These are phyloP conservation scores for Cyclotella choctawhatcheeana DNA, from an alignment of 108 stramenopile genomes.

Conservation along the genomic window DNA sequence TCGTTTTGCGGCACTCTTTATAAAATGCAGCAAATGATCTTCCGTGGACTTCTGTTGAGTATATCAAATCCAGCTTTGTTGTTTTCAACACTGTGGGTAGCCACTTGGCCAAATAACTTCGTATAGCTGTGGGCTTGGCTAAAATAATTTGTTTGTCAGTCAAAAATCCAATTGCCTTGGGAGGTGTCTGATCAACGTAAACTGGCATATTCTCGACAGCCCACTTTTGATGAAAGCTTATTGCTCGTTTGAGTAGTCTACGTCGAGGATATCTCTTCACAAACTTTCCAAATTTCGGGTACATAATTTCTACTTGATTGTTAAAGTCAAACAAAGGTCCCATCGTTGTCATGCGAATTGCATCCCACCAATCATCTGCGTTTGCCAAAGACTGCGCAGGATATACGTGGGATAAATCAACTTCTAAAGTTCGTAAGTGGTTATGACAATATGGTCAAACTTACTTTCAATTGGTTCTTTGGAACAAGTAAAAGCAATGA, in stretches of 20 bases:
- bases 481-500: constrained; percentile 66
- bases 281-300: constrained; percentile 64
- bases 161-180: constrained; percentile 50
- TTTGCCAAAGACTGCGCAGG: constrained; percentile 2
- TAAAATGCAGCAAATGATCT: constrained; percentile 79
- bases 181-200: constrained; percentile 39
- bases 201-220: constrained; percentile 47
- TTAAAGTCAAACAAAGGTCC: constrained; percentile 57
- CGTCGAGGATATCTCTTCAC: constrained; percentile 76
- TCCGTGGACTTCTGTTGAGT: constrained; percentile 80
- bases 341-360: constrained; percentile 42
- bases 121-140: constrained; percentile 57
- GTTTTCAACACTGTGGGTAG: constrained; percentile 66
- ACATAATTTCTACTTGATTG: constrained; percentile 64
- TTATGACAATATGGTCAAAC: neutral
- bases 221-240: constrained; percentile 72
- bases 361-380: constrained; percentile 47
- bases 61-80: constrained; percentile 81
- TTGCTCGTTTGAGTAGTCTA: constrained; percentile 61
- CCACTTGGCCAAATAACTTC: constrained; percentile 72
- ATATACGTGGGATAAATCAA: too few species aligned
- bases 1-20: constrained; percentile 47
- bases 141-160: constrained; percentile 42
- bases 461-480: constrained; percentile 39
- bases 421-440: too few species aligned